Percentiles rank a stretch among this genome's conserved stretches.
Evolutionary conservation across 495 filamentous ascomycete genomes (phyloP).

Genomic region (Bathelium albidoporum): DNA sequence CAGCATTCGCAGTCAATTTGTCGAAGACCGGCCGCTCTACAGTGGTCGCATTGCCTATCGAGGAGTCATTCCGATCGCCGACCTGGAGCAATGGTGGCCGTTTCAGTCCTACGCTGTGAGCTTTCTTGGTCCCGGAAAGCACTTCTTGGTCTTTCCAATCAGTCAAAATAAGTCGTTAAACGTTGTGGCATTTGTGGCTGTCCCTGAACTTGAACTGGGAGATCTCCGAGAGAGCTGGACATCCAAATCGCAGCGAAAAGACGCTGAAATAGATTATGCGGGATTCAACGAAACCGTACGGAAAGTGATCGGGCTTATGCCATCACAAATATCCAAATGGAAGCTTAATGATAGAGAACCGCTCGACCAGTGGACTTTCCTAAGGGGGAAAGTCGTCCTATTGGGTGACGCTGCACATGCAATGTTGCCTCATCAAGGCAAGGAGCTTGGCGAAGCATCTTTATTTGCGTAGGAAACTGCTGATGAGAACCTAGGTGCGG

Average conservation of each 20-base stretch:
- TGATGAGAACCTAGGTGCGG: slow-evolving; percentile 7
- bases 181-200: slow-evolving; percentile 14
- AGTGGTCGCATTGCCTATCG: slow-evolving; percentile 7
- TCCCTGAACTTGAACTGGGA: slow-evolving; percentile 14
- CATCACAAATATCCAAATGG: slow-evolving; percentile 1
- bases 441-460: background rate
- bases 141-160: slow-evolving; percentile 41
- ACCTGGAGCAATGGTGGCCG: slow-evolving; percentile 25
- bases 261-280: slow-evolving; percentile 8
- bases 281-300: slow-evolving; percentile 10
- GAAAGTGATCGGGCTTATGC: slow-evolving; percentile 10
- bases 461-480: background rate
- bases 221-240: slow-evolving; percentile 31
- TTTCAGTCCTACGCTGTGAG: slow-evolving; percentile 29
- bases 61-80: slow-evolving; percentile 8
- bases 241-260: slow-evolving; percentile 3
- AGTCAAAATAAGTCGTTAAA: slow-evolving; percentile 36
- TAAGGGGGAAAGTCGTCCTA: slow-evolving; percentile 9
- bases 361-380: slow-evolving; percentile 2
- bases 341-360: slow-evolving; percentile 1
- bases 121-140: slow-evolving; percentile 33
- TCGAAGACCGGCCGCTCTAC: slow-evolving; percentile 7
- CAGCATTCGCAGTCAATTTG: slow-evolving; percentile 3
- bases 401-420: slow-evolving; percentile 19
- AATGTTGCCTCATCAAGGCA: slow-evolving; percentile 16